Percentiles rank a stretch among this genome's conserved stretches.
These are phyloP conservation scores for Rubia balearica DNA, from an alignment of 305 asterid genomes.

Conservation along the genomic window DNA sequence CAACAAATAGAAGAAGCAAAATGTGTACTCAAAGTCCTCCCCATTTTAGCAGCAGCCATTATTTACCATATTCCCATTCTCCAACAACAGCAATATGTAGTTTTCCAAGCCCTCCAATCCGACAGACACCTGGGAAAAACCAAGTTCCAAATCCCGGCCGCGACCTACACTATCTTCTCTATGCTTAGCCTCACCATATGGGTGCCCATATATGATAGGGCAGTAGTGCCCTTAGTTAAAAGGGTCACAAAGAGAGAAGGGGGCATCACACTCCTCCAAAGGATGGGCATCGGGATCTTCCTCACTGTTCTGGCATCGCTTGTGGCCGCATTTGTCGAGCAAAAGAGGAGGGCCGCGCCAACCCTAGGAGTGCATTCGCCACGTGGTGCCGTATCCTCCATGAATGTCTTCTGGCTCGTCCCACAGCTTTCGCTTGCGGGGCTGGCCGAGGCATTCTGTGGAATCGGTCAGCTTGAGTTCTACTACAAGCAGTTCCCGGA, in stretches of 20 bases:
- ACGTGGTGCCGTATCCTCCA: conserved; percentile 28
- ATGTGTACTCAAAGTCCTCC: conserved; percentile 41
- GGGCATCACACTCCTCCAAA: conserved; percentile 40
- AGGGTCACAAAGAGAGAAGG: conserved; percentile 19
- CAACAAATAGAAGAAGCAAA: conserved; percentile 62
- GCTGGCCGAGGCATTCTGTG: conserved; percentile 62
- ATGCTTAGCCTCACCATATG: conserved; percentile 38
- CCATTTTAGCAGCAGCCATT: conserved; percentile 43
- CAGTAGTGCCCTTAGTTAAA: conserved; percentile 26
- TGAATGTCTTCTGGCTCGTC: conserved; percentile 58
- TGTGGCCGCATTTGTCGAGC: conserved; percentile 33
- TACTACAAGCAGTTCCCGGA: conserved; percentile 76
- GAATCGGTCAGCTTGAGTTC: conserved; percentile 66
- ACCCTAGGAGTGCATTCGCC: conserved; percentile 8
- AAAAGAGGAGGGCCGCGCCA: conserved; percentile 27
- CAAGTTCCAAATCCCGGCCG: conserved; percentile 42
- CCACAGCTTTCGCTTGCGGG: conserved; percentile 66
- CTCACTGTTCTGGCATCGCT: conserved; percentile 30
- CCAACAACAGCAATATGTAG: conserved; percentile 31
- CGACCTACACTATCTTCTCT: conserved; percentile 37
- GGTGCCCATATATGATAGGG: conserved; percentile 40
- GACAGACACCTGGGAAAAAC: conserved; percentile 27
- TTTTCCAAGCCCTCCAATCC: conserved; percentile 52
- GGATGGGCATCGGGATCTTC: conserved; percentile 48
- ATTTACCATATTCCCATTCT: conserved; percentile 30